Conservation (phyloP, 1,284 basidiomycete genomes). For the Ustilago tritici region DNA sequence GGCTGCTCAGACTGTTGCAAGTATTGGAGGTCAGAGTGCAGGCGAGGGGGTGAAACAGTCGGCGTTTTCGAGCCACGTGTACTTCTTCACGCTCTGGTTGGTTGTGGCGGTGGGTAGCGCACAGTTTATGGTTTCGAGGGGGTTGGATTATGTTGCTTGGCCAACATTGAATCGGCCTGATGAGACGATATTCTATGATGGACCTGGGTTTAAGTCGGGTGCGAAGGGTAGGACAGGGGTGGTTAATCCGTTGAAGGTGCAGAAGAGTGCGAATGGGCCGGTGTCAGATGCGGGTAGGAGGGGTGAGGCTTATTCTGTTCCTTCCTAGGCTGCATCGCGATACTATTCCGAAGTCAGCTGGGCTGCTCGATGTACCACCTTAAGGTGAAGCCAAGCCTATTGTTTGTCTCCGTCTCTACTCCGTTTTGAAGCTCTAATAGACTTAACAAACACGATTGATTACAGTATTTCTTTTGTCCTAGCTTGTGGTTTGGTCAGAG, state of each 20-base stretch:
- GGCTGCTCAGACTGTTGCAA: slow-evolving; percentile 23
- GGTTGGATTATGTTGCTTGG: slow-evolving; percentile 67
- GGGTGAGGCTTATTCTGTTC: slow-evolving; percentile 39
- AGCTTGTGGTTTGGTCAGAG: not conserved
- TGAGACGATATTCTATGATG: slow-evolving; percentile 64
- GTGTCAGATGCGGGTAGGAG: slow-evolving; percentile 24
- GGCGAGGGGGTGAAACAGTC: slow-evolving; percentile 19
- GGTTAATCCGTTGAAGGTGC: slow-evolving; percentile 36
- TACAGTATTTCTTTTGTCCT: too few relatives aligned
- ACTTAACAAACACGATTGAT: not conserved
- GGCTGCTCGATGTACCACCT: too few relatives aligned
- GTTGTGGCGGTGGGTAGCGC: slow-evolving; percentile 42
- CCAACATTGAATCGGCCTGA: slow-evolving; percentile 65
- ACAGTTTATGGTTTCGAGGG: slow-evolving; percentile 62
- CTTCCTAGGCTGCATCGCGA: slow-evolving; percentile 5
- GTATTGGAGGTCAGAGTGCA: slow-evolving; percentile 12
- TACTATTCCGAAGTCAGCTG: too few relatives aligned
- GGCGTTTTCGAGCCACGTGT: slow-evolving; percentile 17
- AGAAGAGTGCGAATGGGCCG: slow-evolving; percentile 8
- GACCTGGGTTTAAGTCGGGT: slow-evolving; percentile 64
- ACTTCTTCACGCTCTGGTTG: slow-evolving; percentile 55
- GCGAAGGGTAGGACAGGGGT: slow-evolving; percentile 53
- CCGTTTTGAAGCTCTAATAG: not conserved
- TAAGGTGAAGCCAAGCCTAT: not conserved
- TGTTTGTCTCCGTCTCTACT: not conserved